Percentiles rank a stretch among this genome's conserved stretches.
Evolutionary conservation across 495 filamentous ascomycete genomes (phyloP).

Genomic region (Penicillium chermesinum): DNA sequence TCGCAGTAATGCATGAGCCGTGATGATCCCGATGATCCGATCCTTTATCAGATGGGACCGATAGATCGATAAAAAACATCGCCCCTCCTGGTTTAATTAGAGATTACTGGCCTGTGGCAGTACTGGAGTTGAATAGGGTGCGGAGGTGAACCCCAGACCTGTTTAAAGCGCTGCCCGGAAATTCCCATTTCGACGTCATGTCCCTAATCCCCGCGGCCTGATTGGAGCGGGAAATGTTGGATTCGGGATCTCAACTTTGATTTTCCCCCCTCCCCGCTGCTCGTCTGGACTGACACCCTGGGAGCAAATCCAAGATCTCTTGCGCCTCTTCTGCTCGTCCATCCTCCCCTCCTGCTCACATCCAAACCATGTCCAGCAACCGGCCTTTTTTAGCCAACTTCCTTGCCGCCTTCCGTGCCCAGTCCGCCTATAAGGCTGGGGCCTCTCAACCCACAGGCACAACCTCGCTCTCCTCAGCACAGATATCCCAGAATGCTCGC

Average conservation of each 20-base stretch:
- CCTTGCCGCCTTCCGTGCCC: slow-evolving; percentile 74
- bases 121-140: too few species aligned
- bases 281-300: slow-evolving; percentile 4
- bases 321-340: not conserved
- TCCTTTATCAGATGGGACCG: not conserved
- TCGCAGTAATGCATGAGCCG: not conserved
- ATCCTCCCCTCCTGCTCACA: not conserved
- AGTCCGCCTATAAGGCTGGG: slow-evolving; percentile 47
- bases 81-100: too few species aligned
- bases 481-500: slow-evolving; percentile 38
- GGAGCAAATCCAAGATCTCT: not conserved
- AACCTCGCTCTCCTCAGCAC: slow-evolving; percentile 27
- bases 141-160: too few species aligned
- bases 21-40: not conserved
- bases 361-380: slow-evolving; percentile 54
- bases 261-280: slow-evolving; percentile 2
- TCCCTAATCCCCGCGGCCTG: slow-evolving; percentile 17
- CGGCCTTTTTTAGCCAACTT: slow-evolving; percentile 82
- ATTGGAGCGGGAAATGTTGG: slow-evolving; percentile 17
- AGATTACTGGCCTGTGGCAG: too few species aligned
- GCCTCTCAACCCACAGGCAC: slow-evolving; percentile 22
- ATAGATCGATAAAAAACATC: not conserved
- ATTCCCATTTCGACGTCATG: slow-evolving; percentile 22
- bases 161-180: slow-evolving; percentile 12
- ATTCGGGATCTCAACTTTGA: slow-evolving; percentile 17